Evolutionary conservation across 805 yeast species (phyloP).

Genomic region (Geotrichum ghanense): DNA sequence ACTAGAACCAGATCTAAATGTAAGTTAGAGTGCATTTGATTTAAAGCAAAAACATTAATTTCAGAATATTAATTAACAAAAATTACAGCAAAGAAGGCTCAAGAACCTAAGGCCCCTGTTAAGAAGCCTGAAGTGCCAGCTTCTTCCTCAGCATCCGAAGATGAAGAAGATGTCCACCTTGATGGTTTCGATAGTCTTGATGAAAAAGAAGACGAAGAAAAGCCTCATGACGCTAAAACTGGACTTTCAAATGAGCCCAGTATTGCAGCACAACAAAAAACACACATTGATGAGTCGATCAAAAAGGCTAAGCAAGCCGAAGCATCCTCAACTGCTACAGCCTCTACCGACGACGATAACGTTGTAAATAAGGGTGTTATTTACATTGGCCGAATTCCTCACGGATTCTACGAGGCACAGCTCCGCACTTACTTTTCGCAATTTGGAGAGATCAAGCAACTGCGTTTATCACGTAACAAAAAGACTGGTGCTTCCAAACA

Average conservation of each 20-base stretch:
- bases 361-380: slow-evolving; percentile 62
- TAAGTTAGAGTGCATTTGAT: not conserved
- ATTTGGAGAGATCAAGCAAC: slow-evolving; percentile 74
- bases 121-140: slow-evolving; percentile 10
- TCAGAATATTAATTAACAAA: not conserved
- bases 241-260: slow-evolving; percentile 5
- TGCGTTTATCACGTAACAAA: slow-evolving; percentile 78
- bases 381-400: slow-evolving; percentile 86
- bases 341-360: slow-evolving; percentile 14
- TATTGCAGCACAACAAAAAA: slow-evolving; percentile 6
- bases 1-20: not conserved
- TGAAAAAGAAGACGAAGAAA: slow-evolving; percentile 17
- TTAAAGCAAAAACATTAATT: not conserved
- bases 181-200: slow-evolving; percentile 17
- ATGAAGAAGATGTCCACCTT: not conserved
- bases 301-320: slow-evolving; percentile 13
- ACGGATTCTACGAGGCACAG: slow-evolving; percentile 72
- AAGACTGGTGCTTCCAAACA: slow-evolving; percentile 86
- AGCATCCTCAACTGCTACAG: slow-evolving; percentile 8
- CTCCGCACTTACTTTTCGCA: slow-evolving; percentile 73
- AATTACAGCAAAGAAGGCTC: not conserved
- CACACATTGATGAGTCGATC: slow-evolving; percentile 12
- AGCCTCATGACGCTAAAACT: slow-evolving; percentile 9
- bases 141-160: slow-evolving; percentile 13
- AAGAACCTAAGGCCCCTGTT: not conserved